These are phyloP conservation scores for Cyamopsis tetragonoloba DNA, from an alignment of 306 rosid genomes.

Conservation along the genomic window DNA sequence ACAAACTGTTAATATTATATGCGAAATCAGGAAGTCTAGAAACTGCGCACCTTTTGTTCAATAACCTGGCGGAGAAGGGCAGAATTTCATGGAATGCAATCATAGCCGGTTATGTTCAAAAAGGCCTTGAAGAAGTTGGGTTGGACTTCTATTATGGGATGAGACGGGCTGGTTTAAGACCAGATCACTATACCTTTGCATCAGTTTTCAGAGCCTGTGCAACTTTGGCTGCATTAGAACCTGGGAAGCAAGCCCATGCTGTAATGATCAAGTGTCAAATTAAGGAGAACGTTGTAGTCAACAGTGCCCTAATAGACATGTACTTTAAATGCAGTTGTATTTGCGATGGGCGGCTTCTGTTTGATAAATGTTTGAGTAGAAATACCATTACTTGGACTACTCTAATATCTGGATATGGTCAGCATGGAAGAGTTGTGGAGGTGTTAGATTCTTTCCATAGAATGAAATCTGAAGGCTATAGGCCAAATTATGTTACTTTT, in stretches of 20 bases:
- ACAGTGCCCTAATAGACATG: conserved; percentile 71
- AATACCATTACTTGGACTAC: conserved; percentile 73
- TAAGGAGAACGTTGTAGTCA: conserved; percentile 53
- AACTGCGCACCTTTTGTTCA: conserved; percentile 48
- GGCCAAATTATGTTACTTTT: conserved; percentile 72
- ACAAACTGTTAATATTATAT: conserved; percentile 57
- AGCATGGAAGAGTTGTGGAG: conserved; percentile 58
- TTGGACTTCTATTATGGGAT: conserved; percentile 49
- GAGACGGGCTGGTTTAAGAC: conserved; percentile 64
- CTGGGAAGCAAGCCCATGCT: conserved; percentile 62
- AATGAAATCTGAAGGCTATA: conserved; percentile 62
- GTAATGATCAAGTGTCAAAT: conserved; percentile 60
- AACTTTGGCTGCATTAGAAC: conserved; percentile 59
- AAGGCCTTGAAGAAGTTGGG: conserved; percentile 51
- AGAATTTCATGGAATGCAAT: conserved; percentile 70
- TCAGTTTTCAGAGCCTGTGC: conserved; percentile 77
- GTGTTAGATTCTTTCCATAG: conserved; percentile 54
- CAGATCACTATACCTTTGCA: conserved; percentile 74
- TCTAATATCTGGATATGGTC: conserved; percentile 71
- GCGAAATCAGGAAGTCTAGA: conserved; percentile 59
- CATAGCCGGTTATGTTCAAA: conserved; percentile 58
- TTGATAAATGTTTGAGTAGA: conserved; percentile 52
- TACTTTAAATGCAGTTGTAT: conserved; percentile 71
- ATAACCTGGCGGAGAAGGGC: conserved; percentile 41
- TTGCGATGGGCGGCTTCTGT: conserved; percentile 46